Evolutionary conservation across 352 stramenopile genomes (phyloP), one percentile per base, ranked within the genome.

Genomic region (Nothophytophthora sp.): DNA sequence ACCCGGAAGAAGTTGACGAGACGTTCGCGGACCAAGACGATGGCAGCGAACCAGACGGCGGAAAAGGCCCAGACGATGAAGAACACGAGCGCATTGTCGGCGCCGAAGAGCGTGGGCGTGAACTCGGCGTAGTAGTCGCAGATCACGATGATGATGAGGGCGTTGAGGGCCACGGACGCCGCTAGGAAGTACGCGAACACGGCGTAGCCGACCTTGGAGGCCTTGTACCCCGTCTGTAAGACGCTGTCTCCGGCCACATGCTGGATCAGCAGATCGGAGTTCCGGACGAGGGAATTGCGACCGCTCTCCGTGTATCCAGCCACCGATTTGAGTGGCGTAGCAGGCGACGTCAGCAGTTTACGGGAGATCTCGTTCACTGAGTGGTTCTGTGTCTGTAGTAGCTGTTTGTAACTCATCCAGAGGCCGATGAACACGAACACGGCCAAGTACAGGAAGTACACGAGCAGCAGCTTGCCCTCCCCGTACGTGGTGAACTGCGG

Each of bases 91-190:
- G 60, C 46, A 28, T 55, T 69, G 23, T 69, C 43, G 1, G 29
- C 29, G 28, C 67, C 51, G 28, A 73, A 66, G 4, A 70, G 55
- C 27, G 47, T 42, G 3, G 55, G 64, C n/a, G 47, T 33, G 39
- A 77, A 77, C 28, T 64, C 54, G 51, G 59, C 64, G 44, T 76
- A 76, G 62, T 80, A 77, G 52, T 87, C 76, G 27, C 51, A 30
- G 18, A 77, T 82, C 27, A 77, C 52, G n/a, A 76, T 32, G 25
- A 87, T 64, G 41, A 85, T 40, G 7, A 79, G 63, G 24, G 57
- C 62, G 53, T 75, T 79, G 12, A 87, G 50, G 13, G 48, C 57
- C 27, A 83, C 20, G 0, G 76, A 70, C 5, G 67, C 54, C 3
- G 77, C 25, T 12, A 77, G 37, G 10, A 81, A 74, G 37, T 72